Conservation (phyloP, 306 rosid species). For the Mimosa pudica region DNA sequence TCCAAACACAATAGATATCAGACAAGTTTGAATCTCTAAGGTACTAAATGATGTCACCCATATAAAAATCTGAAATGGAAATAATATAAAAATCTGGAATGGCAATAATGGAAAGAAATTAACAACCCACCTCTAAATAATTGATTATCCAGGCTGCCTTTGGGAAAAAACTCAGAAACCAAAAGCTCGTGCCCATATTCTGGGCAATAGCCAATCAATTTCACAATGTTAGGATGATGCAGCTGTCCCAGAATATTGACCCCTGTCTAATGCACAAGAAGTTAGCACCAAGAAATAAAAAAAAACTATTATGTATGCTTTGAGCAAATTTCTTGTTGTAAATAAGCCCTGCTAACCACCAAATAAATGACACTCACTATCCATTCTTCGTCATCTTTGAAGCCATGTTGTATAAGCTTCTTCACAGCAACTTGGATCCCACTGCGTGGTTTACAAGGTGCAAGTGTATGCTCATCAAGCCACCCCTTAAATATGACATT, state of each 20-base stretch:
- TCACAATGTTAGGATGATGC: slow-evolving; percentile 89
- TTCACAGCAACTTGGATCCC: slow-evolving; percentile 87
- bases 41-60: too few relatives aligned
- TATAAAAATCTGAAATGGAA: too few relatives aligned
- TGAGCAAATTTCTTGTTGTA: slow-evolving; percentile 8
- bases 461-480: slow-evolving; percentile 34
- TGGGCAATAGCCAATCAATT: slow-evolving; percentile 82
- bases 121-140: slow-evolving; percentile 78
- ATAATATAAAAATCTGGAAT: too few relatives aligned
- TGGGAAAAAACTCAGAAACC: slow-evolving; percentile 82
- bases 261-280: slow-evolving; percentile 64
- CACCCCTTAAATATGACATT: too few relatives aligned
- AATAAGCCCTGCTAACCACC: background rate
- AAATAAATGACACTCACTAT: slow-evolving; percentile 65
- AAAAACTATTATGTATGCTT: slow-evolving; percentile 25
- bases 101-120: background rate
- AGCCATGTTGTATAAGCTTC: slow-evolving; percentile 82
- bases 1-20: slow-evolving; percentile 28
- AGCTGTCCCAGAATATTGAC: slow-evolving; percentile 90
- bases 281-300: background rate
- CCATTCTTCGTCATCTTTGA: slow-evolving; percentile 95
- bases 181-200: slow-evolving; percentile 92
- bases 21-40: too few relatives aligned
- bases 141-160: slow-evolving; percentile 89
- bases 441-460: slow-evolving; percentile 80